phyloP scores from a whole-genome alignment of 306 rosid species.

The Lupinus albus region DNA sequence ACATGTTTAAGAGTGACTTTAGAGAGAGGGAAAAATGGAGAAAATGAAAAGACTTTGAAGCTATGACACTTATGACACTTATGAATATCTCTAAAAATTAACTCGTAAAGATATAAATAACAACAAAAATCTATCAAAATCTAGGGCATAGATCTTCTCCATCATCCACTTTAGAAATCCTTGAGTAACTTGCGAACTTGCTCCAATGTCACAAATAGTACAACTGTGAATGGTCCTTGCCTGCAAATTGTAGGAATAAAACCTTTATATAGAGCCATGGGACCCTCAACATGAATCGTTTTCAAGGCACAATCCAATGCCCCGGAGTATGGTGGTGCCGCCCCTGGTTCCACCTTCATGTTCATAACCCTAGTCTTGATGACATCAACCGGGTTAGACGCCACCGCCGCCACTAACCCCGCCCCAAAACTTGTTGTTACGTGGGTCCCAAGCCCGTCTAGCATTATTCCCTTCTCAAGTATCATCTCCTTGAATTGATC shows the following conservation, averaged over 20 bases:
- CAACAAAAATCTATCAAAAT: no score
- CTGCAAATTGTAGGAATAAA: constrained; percentile 69
- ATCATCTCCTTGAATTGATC: constrained; percentile 71
- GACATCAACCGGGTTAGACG: constrained; percentile 74
- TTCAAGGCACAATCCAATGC: constrained; percentile 64
- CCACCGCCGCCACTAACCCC: constrained; percentile 68
- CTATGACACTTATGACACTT: no score
- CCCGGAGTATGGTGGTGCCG: constrained; percentile 57
- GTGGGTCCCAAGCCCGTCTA: constrained; percentile 73
- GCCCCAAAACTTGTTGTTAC: constrained; percentile 69
- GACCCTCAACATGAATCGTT: constrained; percentile 69
- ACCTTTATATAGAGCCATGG: constrained; percentile 73
- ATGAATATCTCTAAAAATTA: no score
- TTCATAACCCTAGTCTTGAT: constrained; percentile 80
- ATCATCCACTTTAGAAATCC: constrained; percentile 49
- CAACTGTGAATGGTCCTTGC: constrained; percentile 82
- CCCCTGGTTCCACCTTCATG: constrained; percentile 68
- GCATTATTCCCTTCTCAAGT: constrained; percentile 49
- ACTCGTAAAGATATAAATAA: no score
- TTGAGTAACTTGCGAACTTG: constrained; percentile 71
- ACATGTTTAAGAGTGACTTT: no score
- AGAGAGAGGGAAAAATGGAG: no score
- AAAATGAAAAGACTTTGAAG: no score
- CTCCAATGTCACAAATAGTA: constrained; percentile 68
- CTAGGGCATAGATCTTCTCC: no score